These are phyloP conservation scores for Aspergillaceae sp. DNA, from an alignment of 2,329 filamentous ascomycete species.

Conservation along the genomic window DNA sequence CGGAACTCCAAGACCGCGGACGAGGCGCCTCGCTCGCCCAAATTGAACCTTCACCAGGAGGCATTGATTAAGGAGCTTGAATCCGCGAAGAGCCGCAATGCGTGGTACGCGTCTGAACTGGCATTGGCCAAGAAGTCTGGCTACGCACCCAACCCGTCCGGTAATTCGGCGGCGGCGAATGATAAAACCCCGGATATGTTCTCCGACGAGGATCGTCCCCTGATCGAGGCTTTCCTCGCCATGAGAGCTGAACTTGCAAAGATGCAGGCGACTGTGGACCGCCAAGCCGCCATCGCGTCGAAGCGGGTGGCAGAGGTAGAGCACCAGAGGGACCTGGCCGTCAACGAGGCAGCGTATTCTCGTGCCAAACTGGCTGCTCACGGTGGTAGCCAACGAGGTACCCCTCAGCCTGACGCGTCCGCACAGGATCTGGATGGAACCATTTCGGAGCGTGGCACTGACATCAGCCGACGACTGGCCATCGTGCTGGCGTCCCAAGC, in stretches of 20 bases:
- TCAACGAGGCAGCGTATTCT: conserved; percentile 88
- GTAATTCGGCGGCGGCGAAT: conserved; percentile 65
- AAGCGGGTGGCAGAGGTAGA: conserved; percentile 90
- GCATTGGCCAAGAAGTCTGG: conserved; percentile 85
- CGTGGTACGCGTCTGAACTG: conserved; percentile 94
- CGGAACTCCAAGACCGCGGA: conserved; percentile 35
- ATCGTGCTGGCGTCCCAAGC: conserved; percentile 67
- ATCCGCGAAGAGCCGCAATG: conserved; percentile 72
- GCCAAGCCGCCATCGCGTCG: conserved; percentile 75
- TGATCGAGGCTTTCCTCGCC: conserved; percentile 83
- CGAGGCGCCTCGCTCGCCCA: conserved; percentile 36
- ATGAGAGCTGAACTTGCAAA: conserved; percentile 86
- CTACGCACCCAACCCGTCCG: conserved; percentile 64
- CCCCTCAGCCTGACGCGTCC: conserved; percentile 41
- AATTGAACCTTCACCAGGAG: conserved; percentile 42
- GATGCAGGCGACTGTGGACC: conserved; percentile 81
- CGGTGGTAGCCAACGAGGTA: conserved; percentile 56
- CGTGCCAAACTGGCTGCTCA: conserved; percentile 87
- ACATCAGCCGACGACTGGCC: conserved; percentile 77
- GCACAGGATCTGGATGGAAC: conserved; percentile 50
- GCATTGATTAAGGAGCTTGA: conserved; percentile 81
- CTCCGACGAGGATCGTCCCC: conserved; percentile 80
- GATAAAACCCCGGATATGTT: conserved; percentile 69
- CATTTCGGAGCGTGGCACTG: conserved; percentile 56
- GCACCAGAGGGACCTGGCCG: conserved; percentile 86